phyloP scores from a whole-genome alignment of 139 green algal species.

The Deuterostichococcus epilithicus region DNA sequence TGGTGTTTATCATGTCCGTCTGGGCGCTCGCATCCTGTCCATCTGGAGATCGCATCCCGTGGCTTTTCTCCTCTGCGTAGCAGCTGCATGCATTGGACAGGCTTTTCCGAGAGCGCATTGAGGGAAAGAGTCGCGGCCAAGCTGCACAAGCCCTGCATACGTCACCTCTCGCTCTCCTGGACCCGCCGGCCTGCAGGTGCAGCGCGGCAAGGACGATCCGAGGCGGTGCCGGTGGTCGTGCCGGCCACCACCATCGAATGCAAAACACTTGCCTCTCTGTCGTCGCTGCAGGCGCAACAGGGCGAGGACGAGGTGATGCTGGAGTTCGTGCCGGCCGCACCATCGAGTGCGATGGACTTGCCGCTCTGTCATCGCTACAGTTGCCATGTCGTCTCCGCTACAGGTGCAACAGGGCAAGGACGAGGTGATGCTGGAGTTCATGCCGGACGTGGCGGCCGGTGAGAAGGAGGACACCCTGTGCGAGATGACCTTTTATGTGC shows the following conservation, averaged over 20 bases:
- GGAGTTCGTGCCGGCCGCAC: slow-evolving; percentile 89
- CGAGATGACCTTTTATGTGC: slow-evolving; percentile 86
- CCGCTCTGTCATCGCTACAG: slow-evolving; percentile 83
- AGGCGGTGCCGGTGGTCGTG: slow-evolving; percentile 88
- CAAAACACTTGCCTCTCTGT: slow-evolving; percentile 75
- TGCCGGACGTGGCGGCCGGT: slow-evolving; percentile 73
- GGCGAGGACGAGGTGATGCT: slow-evolving; percentile 87
- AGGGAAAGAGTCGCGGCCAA: no score
- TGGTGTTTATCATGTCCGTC: no score
- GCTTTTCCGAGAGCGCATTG: no score
- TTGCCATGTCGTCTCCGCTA: slow-evolving; percentile 20
- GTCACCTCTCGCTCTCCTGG: no score
- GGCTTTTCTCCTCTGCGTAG: no score
- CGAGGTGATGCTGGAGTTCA: slow-evolving; percentile 90
- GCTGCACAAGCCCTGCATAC: no score
- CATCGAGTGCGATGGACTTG: slow-evolving; percentile 57
- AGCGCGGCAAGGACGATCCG: slow-evolving; percentile 69
- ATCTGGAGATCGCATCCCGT: no score
- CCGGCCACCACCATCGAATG: slow-evolving; percentile 71
- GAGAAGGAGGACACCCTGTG: slow-evolving; percentile 75
- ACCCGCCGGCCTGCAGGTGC: no score
- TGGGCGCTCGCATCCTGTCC: no score
- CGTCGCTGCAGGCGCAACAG: slow-evolving; percentile 67
- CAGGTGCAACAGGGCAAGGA: slow-evolving; percentile 63
- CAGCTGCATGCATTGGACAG: no score